These are phyloP conservation scores for Zymoseptoria tritici DNA, from an alignment of 2,329 filamentous ascomycete genomes.

Conservation along the genomic window DNA sequence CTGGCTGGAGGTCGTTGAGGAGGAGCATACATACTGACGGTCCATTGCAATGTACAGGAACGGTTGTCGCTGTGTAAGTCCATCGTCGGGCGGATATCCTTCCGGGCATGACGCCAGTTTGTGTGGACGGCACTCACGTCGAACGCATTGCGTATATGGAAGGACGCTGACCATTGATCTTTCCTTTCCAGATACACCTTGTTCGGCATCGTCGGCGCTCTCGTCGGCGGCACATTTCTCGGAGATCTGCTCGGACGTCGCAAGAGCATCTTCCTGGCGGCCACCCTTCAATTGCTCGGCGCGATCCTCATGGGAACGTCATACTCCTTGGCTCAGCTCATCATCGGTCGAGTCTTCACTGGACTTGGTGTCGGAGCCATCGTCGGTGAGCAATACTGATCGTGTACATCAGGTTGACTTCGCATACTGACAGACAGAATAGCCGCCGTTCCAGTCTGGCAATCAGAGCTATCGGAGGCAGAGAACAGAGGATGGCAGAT, in stretches of 20 bases:
- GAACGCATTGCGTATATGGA: not conserved
- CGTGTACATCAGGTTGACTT: not conserved
- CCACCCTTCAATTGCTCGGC: conserved; percentile 42
- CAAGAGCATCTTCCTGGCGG: conserved; percentile 39
- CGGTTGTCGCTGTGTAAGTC: not conserved
- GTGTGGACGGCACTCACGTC: not conserved
- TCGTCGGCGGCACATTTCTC: conserved; percentile 13
- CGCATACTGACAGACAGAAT: conserved; percentile 2
- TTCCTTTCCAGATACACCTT: not conserved
- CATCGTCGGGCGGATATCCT: not conserved
- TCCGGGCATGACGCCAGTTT: not conserved
- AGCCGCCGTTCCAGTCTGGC: conserved; percentile 34
- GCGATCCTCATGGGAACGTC: conserved; percentile 30
- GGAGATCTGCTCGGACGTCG: conserved; percentile 45
- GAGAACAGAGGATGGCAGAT: conserved; percentile 1
- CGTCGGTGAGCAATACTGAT: not conserved
- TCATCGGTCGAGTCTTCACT: conserved; percentile 40
- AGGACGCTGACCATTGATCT: not conserved
- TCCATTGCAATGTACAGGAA: not conserved
- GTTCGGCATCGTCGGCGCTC: not conserved
- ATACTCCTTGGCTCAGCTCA: conserved; percentile 36
- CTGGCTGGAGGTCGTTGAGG: not conserved
- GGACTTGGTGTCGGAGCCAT: conserved; percentile 39
- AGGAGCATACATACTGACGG: not conserved
- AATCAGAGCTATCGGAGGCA: conserved; percentile 33